Evolutionary conservation across 768 basidiomycete genomes (phyloP), one percentile per base, ranked within the genome.

Genomic region (Bullera alba): DNA sequence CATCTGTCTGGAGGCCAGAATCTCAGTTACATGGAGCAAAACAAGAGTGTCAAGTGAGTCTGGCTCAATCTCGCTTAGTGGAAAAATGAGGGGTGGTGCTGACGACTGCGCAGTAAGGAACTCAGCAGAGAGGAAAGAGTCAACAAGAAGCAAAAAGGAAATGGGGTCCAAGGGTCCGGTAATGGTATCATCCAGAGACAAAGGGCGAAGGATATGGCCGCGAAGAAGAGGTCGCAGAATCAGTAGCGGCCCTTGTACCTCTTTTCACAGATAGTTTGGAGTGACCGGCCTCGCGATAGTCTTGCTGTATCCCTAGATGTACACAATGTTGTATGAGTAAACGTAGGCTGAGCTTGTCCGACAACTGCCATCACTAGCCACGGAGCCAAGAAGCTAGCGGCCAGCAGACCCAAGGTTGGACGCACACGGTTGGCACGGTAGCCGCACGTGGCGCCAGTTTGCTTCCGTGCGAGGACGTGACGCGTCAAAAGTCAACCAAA

Each of bases 1-100:
- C 65, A 67, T 32, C 35, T 74, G 30, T 58, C 57, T 46, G 73
- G 73, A 26, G 73, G 70, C 5, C 70, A 72, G 55, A 69, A 72
- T 50, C 59, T 74, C 63, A 67, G 64, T 54, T 74, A 74, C 51
- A 56, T 59, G 30, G 73, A 74, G 51, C 60, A 66, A 51, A 71
- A 69, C 39, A 73, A 69, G 56, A 61, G 59, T 34, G 50, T 72
- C 51, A 74, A 74, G 73, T 74, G 50, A 57, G 73, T 68, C 0
- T n/a, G n/a, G n/a, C n/a, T n/a, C n/a, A n/a, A n/a, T n/a, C 8
- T 17, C 21, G 7, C 3, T 3, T 34, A 29, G 19, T 42, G n/a
- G 29, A 27, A 38, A 21, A 16, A 12, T 19, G 4, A 15, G 16
- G 39, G 19, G 38, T 10, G 15, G 16, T 19, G 28, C 29, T 51